phyloP scores from a whole-genome alignment of 306 rosid species.

The Quercus bicolor region DNA sequence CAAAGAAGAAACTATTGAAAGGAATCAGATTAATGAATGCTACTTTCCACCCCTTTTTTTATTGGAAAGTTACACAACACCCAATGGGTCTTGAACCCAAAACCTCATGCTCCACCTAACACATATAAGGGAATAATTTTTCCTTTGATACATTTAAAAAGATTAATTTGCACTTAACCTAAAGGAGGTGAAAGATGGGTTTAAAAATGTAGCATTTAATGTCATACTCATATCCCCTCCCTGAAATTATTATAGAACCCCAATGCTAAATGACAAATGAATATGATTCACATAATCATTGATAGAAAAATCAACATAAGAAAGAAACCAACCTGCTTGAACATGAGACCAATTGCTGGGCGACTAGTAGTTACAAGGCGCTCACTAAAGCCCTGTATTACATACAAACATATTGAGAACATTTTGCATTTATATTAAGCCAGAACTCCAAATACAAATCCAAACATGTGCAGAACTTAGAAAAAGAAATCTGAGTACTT shows the following conservation, averaged over 20 bases:
- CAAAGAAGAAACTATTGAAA: background rate
- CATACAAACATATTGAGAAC: conserved; percentile 1
- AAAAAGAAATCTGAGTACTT: background rate
- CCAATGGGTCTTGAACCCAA: too few species aligned
- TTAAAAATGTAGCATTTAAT: background rate
- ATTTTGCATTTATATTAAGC: background rate
- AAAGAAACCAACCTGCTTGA: conserved; percentile 73
- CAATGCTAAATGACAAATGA: background rate
- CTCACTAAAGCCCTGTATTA: conserved; percentile 87
- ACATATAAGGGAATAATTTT: too few species aligned
- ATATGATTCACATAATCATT: background rate
- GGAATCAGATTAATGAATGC: background rate
- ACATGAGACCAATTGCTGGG: conserved; percentile 94
- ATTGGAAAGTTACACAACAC: too few species aligned
- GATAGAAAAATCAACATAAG: background rate
- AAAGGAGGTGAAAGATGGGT: background rate
- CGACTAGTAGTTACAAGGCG: conserved; percentile 95
- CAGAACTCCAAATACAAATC: conserved; percentile 1
- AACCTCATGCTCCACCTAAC: too few species aligned
- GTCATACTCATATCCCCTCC: background rate
- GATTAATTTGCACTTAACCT: too few species aligned
- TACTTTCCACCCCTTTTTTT: background rate
- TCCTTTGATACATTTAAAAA: too few species aligned
- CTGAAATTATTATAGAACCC: background rate
- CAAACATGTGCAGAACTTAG: background rate